A percentile compares a stretch with the other conserved stretches of the same genome.
Evolutionary conservation across 495 filamentous ascomycete genomes (phyloP).

Genomic region (Aspergillus sclerotioniger): DNA sequence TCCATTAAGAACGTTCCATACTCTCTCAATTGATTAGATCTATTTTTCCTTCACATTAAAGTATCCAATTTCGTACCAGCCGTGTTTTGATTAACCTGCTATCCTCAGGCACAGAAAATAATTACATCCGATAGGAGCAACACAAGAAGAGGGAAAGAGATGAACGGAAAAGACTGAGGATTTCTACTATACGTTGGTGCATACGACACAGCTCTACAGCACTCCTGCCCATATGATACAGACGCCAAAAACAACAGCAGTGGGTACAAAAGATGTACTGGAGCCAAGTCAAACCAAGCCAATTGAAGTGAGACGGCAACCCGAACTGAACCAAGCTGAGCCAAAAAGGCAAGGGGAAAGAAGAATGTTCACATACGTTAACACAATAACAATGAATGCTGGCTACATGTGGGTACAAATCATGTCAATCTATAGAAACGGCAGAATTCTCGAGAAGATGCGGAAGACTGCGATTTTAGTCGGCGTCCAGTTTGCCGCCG

Average conservation of each 20-base stretch:
- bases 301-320: conserved; percentile 3
- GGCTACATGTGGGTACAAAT: conserved; percentile 17
- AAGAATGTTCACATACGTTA: conserved; percentile 8
- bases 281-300: background rate
- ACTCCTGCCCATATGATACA: conserved; percentile 20
- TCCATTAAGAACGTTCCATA: too few species aligned
- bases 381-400: conserved; percentile 14
- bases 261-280: conserved; percentile 5
- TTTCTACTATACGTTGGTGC: conserved; percentile 8
- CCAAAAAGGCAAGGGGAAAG: conserved; percentile 6
- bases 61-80: too few species aligned
- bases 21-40: too few species aligned
- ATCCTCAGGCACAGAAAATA: too few species aligned
- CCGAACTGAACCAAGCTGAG: background rate
- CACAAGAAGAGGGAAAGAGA: background rate
- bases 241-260: conserved; percentile 2
- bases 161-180: background rate
- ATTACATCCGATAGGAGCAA: background rate
- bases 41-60: too few species aligned
- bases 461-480: conserved; percentile 30
- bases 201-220: conserved; percentile 11
- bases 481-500: conserved; percentile 50
- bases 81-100: too few species aligned
- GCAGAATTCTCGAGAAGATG: background rate
- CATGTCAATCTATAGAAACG: conserved; percentile 20